Conservation (phyloP, 768 basidiomycete genomes). For the Psilocybe sp. region DNA sequence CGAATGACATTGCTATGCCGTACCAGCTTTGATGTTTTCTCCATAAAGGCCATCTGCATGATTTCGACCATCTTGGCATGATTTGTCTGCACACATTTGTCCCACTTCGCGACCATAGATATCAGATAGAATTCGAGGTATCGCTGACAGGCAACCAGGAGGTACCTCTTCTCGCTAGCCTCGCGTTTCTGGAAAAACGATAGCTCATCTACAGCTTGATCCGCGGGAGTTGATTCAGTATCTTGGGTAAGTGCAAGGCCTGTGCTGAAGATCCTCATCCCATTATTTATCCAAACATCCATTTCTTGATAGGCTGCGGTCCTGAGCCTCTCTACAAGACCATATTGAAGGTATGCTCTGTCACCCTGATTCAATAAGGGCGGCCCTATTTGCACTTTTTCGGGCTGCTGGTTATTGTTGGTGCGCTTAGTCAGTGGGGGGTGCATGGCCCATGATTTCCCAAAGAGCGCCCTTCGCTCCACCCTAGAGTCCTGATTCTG, state of each 20-base stretch:
- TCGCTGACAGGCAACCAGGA: slow-evolving; percentile 3
- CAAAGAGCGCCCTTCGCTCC: background rate
- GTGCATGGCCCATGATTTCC: slow-evolving; percentile 3
- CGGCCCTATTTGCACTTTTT: no score
- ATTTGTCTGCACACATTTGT: background rate
- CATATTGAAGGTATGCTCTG: slow-evolving; percentile 1
- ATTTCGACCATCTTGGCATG: background rate
- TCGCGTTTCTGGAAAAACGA: slow-evolving; percentile 1
- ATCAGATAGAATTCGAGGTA: background rate
- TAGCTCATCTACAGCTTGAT: background rate
- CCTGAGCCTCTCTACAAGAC: slow-evolving; percentile 5
- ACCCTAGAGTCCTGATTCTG: background rate
- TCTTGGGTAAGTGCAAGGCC: slow-evolving; percentile 3
- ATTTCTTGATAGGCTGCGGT: background rate
- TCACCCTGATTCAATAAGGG: slow-evolving; percentile 2
- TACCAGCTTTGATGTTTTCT: background rate
- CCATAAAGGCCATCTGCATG: background rate
- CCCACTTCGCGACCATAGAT: background rate
- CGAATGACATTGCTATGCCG: background rate
- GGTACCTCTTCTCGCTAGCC: slow-evolving; percentile 3
- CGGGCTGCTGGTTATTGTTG: background rate
- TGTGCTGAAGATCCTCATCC: background rate
- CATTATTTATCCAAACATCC: slow-evolving; percentile 1
- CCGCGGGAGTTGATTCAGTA: background rate
- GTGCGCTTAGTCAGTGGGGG: background rate